Conservation (phyloP, 2,329 filamentous ascomycete species). For the Akanthomyces lecanii region DNA sequence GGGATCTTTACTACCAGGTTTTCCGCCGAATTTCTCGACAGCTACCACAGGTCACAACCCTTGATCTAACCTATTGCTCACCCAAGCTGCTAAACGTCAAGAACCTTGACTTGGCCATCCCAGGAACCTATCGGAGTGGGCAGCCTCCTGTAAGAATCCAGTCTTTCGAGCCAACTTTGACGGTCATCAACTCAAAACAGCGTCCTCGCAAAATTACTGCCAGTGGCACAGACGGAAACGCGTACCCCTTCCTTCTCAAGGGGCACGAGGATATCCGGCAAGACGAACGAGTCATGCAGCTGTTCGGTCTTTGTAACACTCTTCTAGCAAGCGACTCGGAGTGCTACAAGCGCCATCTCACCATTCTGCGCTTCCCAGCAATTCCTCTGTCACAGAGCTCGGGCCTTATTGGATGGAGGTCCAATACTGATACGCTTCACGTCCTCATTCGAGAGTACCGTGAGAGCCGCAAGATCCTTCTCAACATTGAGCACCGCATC, state of each 20-base stretch:
- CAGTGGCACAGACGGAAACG: constrained; percentile 80
- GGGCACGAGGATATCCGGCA: constrained; percentile 99
- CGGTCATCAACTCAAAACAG: constrained; percentile 95
- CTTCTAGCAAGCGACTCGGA: constrained; percentile 90
- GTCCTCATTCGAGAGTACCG: constrained; percentile 96
- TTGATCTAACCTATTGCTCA: constrained; percentile 95
- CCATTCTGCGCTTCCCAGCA: constrained; percentile 93
- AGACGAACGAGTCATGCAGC: constrained; percentile 98
- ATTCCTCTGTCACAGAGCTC: constrained; percentile 96
- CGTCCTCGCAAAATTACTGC: constrained; percentile 84
- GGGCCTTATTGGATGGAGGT: constrained; percentile 91
- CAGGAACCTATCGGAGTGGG: constrained; percentile 83
- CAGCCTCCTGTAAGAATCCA: constrained; percentile 76
- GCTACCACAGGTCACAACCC: constrained; percentile 82
- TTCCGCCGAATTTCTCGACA: constrained; percentile 95
- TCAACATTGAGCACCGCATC: constrained; percentile 98
- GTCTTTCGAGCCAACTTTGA: constrained; percentile 85
- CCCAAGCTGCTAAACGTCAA: constrained; percentile 83
- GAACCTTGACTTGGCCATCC: constrained; percentile 89
- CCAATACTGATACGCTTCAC: constrained; percentile 95
- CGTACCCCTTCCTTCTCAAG: constrained; percentile 88
- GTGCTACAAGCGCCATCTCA: constrained; percentile 93
- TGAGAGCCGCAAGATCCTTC: constrained; percentile 91
- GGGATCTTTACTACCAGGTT: constrained; percentile 98
- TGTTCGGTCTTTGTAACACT: constrained; percentile 97